Base-by-base conservation (phyloP, 495 filamentous ascomycete species). In the Aspergillus bertholletiae region DNA sequence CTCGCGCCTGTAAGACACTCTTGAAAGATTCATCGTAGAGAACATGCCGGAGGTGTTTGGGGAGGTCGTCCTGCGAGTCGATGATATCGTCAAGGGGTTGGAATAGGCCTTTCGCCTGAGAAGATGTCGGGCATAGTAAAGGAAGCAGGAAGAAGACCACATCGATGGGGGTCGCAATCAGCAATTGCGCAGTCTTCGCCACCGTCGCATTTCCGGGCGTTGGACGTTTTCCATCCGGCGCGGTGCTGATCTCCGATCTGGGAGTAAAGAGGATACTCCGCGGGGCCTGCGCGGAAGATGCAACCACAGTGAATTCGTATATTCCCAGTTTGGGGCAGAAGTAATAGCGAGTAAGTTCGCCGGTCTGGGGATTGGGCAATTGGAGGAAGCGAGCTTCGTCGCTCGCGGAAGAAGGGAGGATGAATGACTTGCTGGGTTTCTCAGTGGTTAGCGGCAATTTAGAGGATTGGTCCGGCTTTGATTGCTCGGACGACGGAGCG, bases 111-210 rank as follows among this genome's bases (percentile, higher is more conserved):
- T 86, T 87, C 27, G 27, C 67, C 27, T 55, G 72, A 46, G 51
- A 68, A 43, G 66, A 74, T 76, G 70, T 56, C 23, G 77, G 60
- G 17, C 69, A 58, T 41, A 96, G 72, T 12, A 83, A 77, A 2
- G 94, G 88, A 1, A 97, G 78, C 22, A 96, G 61, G 47, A 97
- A 77, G 67, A 97, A 97, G 2, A 97, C 62, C 7, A 87, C 78
- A 66, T 99, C 94, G 54, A 92, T 72, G 7, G 87, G 87, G 1
- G 95, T 96, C 17, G 91, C 89, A 48, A 97, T 69, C 55, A 89
- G 84, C 22, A 98, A 69, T 53, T 89, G 82, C 23, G 88, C 80
- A 40, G 78, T 78, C 52, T 83, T 82, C 13, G 83, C 74, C 28
- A 83, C 64, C 20, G 61, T 60, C 7, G 55, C 60, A 18, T 58